These are phyloP conservation scores for Leptomonas pyrrhocoris DNA, from an alignment of 208 protist species.

Conservation along the genomic window DNA sequence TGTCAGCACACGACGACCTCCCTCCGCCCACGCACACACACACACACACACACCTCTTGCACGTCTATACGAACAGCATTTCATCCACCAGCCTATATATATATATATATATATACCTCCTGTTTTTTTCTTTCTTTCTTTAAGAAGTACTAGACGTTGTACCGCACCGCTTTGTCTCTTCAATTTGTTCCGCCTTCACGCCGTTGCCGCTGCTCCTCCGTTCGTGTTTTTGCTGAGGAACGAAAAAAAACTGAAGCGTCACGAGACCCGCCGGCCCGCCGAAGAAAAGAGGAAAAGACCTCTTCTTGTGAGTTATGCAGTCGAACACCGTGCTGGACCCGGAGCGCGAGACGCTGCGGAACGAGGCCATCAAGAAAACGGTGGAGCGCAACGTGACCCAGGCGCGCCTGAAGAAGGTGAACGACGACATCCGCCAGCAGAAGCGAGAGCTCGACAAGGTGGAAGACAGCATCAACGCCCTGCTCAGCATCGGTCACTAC, in stretches of 20 bases:
- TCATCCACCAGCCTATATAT: no score
- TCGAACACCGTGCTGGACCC: slow-evolving; percentile 50
- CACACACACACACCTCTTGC: background rate
- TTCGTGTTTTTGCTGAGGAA: no score
- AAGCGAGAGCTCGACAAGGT: slow-evolving; percentile 95
- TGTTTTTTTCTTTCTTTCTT: slow-evolving; percentile 14
- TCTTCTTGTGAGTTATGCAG: slow-evolving; percentile 43
- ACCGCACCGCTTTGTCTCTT: no score
- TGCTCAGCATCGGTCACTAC: slow-evolving; percentile 99
- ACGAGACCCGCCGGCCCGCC: no score
- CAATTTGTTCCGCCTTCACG: no score
- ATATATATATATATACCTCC: background rate
- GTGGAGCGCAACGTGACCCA: slow-evolving; percentile 61
- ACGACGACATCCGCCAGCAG: slow-evolving; percentile 58
- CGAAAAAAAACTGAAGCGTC: no score
- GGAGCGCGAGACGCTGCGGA: slow-evolving; percentile 59
- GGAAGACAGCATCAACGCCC: slow-evolving; percentile 98
- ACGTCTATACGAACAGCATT: no score
- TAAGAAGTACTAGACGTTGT: no score
- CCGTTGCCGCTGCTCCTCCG: no score
- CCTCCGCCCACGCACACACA: background rate
- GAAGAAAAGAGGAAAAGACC: no score
- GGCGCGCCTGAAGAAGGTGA: slow-evolving; percentile 48
- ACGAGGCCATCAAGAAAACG: slow-evolving; percentile 65
- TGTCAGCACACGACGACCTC: no score